phyloP scores from a whole-genome alignment of 495 filamentous ascomycete genomes.

The Letharia lupina region DNA sequence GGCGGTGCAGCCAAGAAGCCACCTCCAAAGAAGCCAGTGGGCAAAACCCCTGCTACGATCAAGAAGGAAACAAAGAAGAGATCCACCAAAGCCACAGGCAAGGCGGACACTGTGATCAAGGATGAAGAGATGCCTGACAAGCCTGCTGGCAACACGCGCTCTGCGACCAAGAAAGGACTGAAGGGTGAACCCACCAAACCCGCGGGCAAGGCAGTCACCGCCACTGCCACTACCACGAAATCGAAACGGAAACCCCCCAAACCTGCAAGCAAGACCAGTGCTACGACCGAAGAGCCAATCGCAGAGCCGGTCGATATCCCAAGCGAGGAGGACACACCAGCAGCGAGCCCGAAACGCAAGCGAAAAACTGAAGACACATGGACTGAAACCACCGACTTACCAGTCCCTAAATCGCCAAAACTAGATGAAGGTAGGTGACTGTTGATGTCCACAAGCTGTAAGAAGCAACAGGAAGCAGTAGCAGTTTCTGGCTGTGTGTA shows the following conservation, averaged over 20 bases:
- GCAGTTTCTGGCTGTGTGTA: not conserved
- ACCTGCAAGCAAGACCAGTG: not conserved
- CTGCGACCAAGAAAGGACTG: not conserved
- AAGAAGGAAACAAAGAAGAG: not conserved
- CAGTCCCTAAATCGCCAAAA: not conserved
- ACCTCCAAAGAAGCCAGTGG: not conserved
- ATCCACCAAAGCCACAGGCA: not conserved
- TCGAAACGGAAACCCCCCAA: not conserved
- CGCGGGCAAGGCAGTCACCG: not conserved
- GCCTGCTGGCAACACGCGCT: not conserved
- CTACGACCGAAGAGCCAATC: not conserved
- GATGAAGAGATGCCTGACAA: not conserved
- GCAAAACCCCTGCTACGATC: not conserved
- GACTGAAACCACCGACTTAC: not conserved
- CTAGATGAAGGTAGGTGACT: not conserved
- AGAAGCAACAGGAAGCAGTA: not conserved
- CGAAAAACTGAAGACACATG: not conserved
- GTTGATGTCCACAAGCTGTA: not conserved
- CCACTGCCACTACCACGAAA: not conserved
- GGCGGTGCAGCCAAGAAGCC: not conserved
- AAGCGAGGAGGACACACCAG: not conserved
- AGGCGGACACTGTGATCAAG: not conserved
- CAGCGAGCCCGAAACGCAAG: not conserved
- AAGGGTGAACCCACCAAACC: not conserved
- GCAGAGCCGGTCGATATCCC: not conserved